These are phyloP conservation scores for Neofusicoccum parvum DNA, from an alignment of 2,329 filamentous ascomycete species.

Conservation along the genomic window DNA sequence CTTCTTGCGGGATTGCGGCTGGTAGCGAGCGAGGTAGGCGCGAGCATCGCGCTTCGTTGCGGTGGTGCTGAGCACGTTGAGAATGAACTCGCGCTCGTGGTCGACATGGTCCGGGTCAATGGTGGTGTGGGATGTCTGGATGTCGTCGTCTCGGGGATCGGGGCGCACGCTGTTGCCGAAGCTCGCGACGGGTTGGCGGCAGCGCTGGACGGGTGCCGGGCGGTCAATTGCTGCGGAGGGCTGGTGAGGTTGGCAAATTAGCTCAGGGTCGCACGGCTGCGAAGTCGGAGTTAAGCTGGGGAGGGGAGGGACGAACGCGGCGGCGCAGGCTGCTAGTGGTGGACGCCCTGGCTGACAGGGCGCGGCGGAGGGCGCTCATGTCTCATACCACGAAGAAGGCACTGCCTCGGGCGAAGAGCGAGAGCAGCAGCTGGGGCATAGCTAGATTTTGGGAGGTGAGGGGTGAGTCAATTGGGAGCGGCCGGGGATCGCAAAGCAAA, in stretches of 20 bases:
- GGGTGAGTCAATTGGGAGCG: slow-evolving; percentile 11
- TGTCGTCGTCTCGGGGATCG: slow-evolving; percentile 10
- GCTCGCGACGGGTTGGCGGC: background rate
- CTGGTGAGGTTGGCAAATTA: background rate
- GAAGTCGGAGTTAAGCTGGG: slow-evolving; percentile 17
- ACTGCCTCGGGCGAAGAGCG: slow-evolving; percentile 11
- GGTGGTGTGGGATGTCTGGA: background rate
- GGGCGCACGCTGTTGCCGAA: slow-evolving; percentile 21
- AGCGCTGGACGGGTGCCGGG: background rate
- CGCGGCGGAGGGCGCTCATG: slow-evolving; percentile 17
- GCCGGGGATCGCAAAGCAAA: background rate
- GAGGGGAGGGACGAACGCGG: slow-evolving; percentile 2
- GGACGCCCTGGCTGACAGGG: slow-evolving; percentile 4
- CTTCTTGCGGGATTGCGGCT: slow-evolving; percentile 28
- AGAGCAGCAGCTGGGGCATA: slow-evolving; percentile 18
- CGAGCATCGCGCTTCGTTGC: slow-evolving; percentile 89
- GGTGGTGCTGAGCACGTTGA: slow-evolving; percentile 83
- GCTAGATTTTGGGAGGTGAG: background rate
- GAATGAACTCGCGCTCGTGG: slow-evolving; percentile 49
- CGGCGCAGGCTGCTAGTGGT: slow-evolving; percentile 1
- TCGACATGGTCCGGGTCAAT: slow-evolving; percentile 15
- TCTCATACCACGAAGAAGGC: slow-evolving; percentile 19
- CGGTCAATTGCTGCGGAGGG: slow-evolving; percentile 9
- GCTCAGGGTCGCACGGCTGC: background rate
- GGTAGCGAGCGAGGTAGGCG: slow-evolving; percentile 82